phyloP scores from a whole-genome alignment of 306 rosid species.

The Corylus avellana region DNA sequence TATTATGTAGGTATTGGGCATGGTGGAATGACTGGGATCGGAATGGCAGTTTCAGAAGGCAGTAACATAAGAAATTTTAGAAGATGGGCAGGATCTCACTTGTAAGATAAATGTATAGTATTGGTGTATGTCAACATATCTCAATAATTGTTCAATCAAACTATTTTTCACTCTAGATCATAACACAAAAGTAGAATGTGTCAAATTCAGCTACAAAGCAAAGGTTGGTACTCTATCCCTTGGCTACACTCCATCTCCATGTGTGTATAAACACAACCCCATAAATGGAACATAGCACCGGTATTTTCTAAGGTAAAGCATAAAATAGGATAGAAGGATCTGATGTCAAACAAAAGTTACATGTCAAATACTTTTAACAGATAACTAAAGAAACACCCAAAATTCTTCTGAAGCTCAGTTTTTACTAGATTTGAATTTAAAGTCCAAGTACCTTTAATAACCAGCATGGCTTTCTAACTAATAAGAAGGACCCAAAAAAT shows the following conservation, averaged over 20 bases:
- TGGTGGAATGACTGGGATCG: constrained; percentile 30
- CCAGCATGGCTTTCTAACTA: neutral
- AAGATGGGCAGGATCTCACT: constrained; percentile 31
- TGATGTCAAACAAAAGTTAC: neutral
- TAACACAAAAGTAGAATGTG: neutral
- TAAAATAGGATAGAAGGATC: neutral
- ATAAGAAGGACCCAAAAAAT: neutral
- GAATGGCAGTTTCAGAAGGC: constrained; percentile 34
- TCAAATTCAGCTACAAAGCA: neutral
- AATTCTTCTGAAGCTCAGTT: neutral
- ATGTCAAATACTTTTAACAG: neutral
- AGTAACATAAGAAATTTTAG: neutral
- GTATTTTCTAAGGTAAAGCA: neutral
- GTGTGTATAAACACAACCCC: neutral
- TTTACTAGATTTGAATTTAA: neutral
- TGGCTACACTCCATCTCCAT: neutral
- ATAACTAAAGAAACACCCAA: neutral
- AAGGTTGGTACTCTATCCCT: neutral
- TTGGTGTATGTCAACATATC: constrained; percentile 5
- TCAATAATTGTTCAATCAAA: neutral
- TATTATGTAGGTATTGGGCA: constrained; percentile 29
- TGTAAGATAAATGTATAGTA: constrained; percentile 12
- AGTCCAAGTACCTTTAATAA: neutral
- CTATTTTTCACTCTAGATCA: neutral
- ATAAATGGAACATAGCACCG: neutral